Evolutionary conservation across 2,329 filamentous ascomycete genomes (phyloP).

Genomic region (Diaporthe citri): DNA sequence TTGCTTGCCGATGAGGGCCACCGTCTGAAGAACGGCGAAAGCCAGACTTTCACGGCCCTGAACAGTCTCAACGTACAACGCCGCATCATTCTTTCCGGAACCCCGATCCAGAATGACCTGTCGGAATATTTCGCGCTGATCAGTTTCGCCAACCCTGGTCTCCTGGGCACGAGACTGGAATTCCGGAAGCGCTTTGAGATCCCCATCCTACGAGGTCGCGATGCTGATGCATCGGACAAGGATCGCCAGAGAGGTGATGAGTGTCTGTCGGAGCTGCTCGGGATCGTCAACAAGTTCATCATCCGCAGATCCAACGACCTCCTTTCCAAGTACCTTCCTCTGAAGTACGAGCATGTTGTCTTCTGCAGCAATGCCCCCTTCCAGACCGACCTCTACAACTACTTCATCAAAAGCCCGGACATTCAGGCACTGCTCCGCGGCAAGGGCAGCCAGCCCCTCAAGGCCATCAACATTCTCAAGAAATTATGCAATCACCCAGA

Average conservation of each 20-base stretch:
- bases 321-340: slow-evolving; percentile 93
- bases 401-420: slow-evolving; percentile 95
- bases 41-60: slow-evolving; percentile 91
- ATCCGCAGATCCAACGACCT: slow-evolving; percentile 98
- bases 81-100: slow-evolving; percentile 94
- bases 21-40: slow-evolving; percentile 95
- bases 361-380: slow-evolving; percentile 97
- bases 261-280: slow-evolving; percentile 82
- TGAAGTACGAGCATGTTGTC: slow-evolving; percentile 99
- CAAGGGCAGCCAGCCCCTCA: slow-evolving; percentile 95
- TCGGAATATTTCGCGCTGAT: slow-evolving; percentile 97
- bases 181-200: slow-evolving; percentile 96
- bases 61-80: slow-evolving; percentile 91
- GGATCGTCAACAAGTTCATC: slow-evolving; percentile 96
- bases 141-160: slow-evolving; percentile 94
- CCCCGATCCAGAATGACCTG: slow-evolving; percentile 98
- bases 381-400: slow-evolving; percentile 93
- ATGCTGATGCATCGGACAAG: slow-evolving; percentile 87
- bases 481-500: slow-evolving; percentile 99
- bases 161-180: slow-evolving; percentile 88
- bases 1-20: slow-evolving; percentile 98
- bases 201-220: slow-evolving; percentile 90
- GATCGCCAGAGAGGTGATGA: slow-evolving; percentile 88
- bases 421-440: slow-evolving; percentile 92
- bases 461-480: slow-evolving; percentile 96